A percentile compares a stretch with the other conserved stretches of the same genome.
These are phyloP conservation scores for Primulina tabacum DNA, from an alignment of 257 asterid genomes.

Conservation along the genomic window DNA sequence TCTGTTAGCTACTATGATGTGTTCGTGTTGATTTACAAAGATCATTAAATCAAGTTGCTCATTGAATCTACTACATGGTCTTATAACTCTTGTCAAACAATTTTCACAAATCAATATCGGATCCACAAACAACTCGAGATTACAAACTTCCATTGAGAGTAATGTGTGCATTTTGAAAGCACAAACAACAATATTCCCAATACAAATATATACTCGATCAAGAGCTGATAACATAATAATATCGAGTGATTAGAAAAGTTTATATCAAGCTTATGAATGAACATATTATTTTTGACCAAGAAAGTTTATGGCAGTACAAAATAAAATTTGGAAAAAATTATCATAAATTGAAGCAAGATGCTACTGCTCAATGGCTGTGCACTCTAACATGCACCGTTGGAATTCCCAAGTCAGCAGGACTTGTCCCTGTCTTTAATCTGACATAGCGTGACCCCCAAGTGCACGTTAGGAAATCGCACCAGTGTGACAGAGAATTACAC, in stretches of 20 bases:
- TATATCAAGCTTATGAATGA: background rate
- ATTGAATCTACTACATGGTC: background rate
- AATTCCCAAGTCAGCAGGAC: slow-evolving; percentile 50
- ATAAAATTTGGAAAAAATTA: background rate
- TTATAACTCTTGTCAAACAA: background rate
- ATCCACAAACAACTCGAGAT: background rate
- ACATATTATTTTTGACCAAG: no score
- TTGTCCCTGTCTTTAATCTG: slow-evolving; percentile 59
- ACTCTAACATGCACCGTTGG: slow-evolving; percentile 42
- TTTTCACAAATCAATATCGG: background rate
- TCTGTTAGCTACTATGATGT: background rate
- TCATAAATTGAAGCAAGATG: slow-evolving; percentile 28
- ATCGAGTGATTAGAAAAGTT: background rate
- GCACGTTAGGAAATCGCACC: slow-evolving; percentile 58
- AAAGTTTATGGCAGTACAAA: background rate
- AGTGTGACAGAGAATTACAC: slow-evolving; percentile 31
- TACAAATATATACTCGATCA: background rate
- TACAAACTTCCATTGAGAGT: background rate
- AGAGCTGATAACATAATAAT: background rate
- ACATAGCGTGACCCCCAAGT: slow-evolving; percentile 55
- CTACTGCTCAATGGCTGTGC: background rate
- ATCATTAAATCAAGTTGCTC: background rate
- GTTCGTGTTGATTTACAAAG: background rate
- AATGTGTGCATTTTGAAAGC: no score
- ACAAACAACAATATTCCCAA: background rate